Conservation (phyloP, 2,329 filamentous ascomycete species). For the Neophaeococcomyces aloes region DNA sequence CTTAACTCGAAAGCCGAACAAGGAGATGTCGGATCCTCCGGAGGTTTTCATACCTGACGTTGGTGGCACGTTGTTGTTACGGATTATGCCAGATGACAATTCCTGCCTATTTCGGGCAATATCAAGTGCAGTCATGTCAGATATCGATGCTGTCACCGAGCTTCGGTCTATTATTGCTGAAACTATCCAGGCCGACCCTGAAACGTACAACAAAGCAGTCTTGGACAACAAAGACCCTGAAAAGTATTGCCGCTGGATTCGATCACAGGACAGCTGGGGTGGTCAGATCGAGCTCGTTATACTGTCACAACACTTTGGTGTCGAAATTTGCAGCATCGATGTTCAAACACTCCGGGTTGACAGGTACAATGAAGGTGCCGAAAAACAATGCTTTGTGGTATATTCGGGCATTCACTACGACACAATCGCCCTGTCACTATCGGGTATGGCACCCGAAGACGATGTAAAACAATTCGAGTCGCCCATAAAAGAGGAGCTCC, state of each 20-base stretch:
- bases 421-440: constrained; percentile 65
- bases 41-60: constrained; percentile 49
- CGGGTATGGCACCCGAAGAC: constrained; percentile 55
- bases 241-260: constrained; percentile 73
- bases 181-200: constrained; percentile 62
- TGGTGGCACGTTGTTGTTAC: constrained; percentile 55
- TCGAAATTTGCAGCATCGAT: constrained; percentile 78
- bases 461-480: constrained; percentile 62
- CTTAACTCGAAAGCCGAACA: constrained; percentile 34
- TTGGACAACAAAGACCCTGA: constrained; percentile 58
- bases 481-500: constrained; percentile 40
- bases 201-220: constrained; percentile 64
- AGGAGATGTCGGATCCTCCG: constrained; percentile 47
- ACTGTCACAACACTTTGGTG: constrained; percentile 69
- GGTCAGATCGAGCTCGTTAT: constrained; percentile 85
- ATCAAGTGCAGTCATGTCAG: constrained; percentile 63
- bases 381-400: constrained; percentile 58
- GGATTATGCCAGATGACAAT: constrained; percentile 96
- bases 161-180: constrained; percentile 69
- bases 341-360: constrained; percentile 60
- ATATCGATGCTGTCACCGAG: constrained; percentile 57
- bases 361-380: constrained; percentile 65
- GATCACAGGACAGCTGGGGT: constrained; percentile 73
- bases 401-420: constrained; percentile 95
- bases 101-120: constrained; percentile 88